A percentile compares a stretch with the other conserved stretches of the same genome.
Conservation (phyloP, 495 filamentous ascomycete genomes). For the Pyrenula massariospora region DNA sequence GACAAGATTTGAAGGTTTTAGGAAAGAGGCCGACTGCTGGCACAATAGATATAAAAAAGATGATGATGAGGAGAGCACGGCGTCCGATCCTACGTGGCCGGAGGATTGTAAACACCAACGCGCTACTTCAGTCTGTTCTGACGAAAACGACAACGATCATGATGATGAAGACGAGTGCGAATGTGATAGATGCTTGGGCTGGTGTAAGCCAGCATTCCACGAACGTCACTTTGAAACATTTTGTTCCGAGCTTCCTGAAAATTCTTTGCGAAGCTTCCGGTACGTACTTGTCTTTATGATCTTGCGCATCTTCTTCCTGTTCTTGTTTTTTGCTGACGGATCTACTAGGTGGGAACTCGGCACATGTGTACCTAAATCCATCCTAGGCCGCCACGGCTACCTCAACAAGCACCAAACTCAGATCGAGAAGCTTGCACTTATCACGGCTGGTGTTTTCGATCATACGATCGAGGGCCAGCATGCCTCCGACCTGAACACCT, state of each 20-base stretch:
- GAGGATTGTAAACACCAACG: no score
- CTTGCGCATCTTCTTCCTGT: not conserved
- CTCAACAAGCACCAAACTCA: not conserved
- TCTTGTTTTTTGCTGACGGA: not conserved
- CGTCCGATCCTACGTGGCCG: no score
- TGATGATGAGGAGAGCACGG: not conserved
- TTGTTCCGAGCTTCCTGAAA: not conserved
- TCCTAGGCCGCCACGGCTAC: not conserved
- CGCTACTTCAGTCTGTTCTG: no score
- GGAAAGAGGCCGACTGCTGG: not conserved
- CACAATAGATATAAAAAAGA: not conserved
- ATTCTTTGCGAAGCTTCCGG: not conserved
- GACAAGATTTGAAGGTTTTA: no score
- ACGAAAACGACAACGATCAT: no score
- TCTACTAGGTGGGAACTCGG: not conserved
- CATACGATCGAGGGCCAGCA: no score
- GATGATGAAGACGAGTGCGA: no score
- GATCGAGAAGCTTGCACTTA: not conserved
- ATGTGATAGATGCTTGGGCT: no score
- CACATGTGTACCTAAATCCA: not conserved
- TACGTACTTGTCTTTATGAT: not conserved
- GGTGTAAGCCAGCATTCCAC: not conserved
- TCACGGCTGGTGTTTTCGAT: not conserved
- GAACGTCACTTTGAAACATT: not conserved
- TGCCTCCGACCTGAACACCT: not conserved